These are phyloP conservation scores for Trametes polyzona DNA, from an alignment of 1,284 basidiomycete species.

Conservation along the genomic window DNA sequence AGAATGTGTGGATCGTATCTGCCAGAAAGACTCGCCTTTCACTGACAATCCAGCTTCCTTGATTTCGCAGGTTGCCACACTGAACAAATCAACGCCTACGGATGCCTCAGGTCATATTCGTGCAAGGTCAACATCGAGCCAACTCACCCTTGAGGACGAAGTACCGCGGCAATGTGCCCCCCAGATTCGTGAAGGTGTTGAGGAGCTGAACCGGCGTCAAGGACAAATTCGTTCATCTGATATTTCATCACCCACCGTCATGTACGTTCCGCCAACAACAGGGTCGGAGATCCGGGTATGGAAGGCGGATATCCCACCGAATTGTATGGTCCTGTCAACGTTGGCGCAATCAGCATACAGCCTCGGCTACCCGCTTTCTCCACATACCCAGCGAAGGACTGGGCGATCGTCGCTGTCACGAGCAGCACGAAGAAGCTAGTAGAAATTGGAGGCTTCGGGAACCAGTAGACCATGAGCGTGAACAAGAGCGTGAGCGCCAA, in stretches of 20 bases:
- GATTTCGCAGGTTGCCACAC: slow-evolving; percentile 79
- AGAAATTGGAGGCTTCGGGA: slow-evolving; percentile 79
- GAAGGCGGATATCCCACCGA: slow-evolving; percentile 98
- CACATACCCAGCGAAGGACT: slow-evolving; percentile 83
- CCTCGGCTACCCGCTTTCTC: no score
- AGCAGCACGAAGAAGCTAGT: slow-evolving; percentile 85
- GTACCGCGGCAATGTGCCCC: slow-evolving; percentile 97
- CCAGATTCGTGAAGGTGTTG: slow-evolving; percentile 96
- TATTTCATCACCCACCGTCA: slow-evolving; percentile 72
- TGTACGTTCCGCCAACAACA: slow-evolving; percentile 96
- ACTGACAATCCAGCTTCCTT: slow-evolving; percentile 58
- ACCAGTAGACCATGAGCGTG: slow-evolving; percentile 82
- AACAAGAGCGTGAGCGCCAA: slow-evolving; percentile 75
- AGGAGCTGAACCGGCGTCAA: slow-evolving; percentile 62
- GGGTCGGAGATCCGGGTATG: slow-evolving; percentile 98
- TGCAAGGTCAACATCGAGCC: background rate
- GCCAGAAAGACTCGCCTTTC: slow-evolving; percentile 51
- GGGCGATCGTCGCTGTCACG: slow-evolving; percentile 80
- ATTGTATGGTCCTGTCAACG: slow-evolving; percentile 85
- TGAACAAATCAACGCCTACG: slow-evolving; percentile 84
- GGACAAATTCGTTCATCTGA: slow-evolving; percentile 10
- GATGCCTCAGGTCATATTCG: background rate
- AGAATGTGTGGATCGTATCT: background rate
- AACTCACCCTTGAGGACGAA: slow-evolving; percentile 83
- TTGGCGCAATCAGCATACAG: background rate